Base-by-base conservation (phyloP, 1,284 basidiomycete species). In the Cryptococcus sp. region DNA sequence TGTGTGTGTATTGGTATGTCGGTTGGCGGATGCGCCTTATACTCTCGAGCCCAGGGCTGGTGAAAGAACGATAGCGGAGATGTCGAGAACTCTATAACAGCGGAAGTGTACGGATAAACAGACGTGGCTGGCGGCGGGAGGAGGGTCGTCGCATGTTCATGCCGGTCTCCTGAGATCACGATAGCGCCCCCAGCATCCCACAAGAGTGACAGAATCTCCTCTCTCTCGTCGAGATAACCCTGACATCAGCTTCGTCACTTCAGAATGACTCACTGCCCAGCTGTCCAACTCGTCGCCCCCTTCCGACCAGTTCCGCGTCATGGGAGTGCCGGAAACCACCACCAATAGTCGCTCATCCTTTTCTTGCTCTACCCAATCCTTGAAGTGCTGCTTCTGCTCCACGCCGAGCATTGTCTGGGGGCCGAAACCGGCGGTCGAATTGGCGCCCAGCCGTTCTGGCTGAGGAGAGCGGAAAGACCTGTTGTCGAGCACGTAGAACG, bases 21-120 rank as follows among this genome's bases (percentile, higher is more conserved):
- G 17, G 59, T 61, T 6, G 54, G 55, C 5, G 41, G 59, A 45
- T 61, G 59, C n/a, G 50, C 17, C 5, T 50, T n/a, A 42, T 61
- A 61, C 16, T 56, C 50, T 11, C 59, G 30, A 13, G 27, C 35
- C 52, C 52, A 57, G 16, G 59, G 59, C 30, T 52, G 55, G 41
- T 61, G 52, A 42, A 61, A 61, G 40, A 61, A 57, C 10, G 59
- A 57, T 6, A 61, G 38, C n/a, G 59, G 59, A 0, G 59, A 61
- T 6, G 59, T 61, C 17, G 55, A 61, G 47, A 61, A 61, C 23
- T 61, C 59, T 38, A 60, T 55, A 43, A 60, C 58, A 22, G 58
- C 48, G 5, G 58, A 55, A 10, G 48, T 46, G 11, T 11, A 8
- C 20, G 50, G 58, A 30, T 51, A 40, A 6, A 6, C 19, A 15